A percentile compares a stretch with the other conserved stretches of the same genome.
These are phyloP conservation scores for Murraya paniculata DNA, from an alignment of 345 rosid species.

Conservation along the genomic window DNA sequence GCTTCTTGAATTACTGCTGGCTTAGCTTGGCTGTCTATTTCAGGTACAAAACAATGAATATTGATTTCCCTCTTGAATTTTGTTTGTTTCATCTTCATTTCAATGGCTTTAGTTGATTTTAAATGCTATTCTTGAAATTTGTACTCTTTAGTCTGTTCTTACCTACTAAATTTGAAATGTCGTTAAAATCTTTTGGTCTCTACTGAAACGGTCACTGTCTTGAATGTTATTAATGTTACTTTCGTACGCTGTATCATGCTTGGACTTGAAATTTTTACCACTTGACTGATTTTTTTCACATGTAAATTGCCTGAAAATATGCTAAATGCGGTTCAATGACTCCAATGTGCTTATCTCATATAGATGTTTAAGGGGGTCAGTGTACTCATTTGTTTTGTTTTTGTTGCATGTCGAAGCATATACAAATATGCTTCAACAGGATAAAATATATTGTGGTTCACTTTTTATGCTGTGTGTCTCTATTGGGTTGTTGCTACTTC, in stretches of 20 bases:
- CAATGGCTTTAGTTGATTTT: conserved; percentile 16
- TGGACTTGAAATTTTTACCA: conserved; percentile 16
- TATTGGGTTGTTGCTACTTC: conserved; percentile 32
- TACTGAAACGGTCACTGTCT: conserved; percentile 4
- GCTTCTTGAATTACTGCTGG: conserved; percentile 21
- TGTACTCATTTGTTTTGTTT: conserved; percentile 13
- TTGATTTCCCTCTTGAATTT: conserved; percentile 12
- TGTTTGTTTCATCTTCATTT: conserved; percentile 6
- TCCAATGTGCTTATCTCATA: neutral
- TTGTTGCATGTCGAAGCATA: conserved; percentile 22
- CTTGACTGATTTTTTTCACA: neutral
- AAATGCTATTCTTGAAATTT: conserved; percentile 18
- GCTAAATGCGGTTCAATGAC: conserved; percentile 7
- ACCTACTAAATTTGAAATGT: conserved; percentile 34
- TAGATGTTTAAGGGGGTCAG: conserved; percentile 15
- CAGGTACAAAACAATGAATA: conserved; percentile 39
- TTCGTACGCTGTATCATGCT: conserved; percentile 22
- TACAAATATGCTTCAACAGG: conserved; percentile 37
- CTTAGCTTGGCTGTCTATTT: conserved; percentile 19
- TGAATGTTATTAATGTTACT: conserved; percentile 3
- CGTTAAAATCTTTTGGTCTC: conserved; percentile 10
- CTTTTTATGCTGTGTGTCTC: conserved; percentile 39
- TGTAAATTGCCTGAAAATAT: conserved; percentile 2
- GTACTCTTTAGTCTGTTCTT: conserved; percentile 8
- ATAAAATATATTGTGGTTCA: conserved; percentile 8